These are phyloP conservation scores for Aspergillus sparsus DNA, from an alignment of 495 filamentous ascomycete species.

Conservation along the genomic window DNA sequence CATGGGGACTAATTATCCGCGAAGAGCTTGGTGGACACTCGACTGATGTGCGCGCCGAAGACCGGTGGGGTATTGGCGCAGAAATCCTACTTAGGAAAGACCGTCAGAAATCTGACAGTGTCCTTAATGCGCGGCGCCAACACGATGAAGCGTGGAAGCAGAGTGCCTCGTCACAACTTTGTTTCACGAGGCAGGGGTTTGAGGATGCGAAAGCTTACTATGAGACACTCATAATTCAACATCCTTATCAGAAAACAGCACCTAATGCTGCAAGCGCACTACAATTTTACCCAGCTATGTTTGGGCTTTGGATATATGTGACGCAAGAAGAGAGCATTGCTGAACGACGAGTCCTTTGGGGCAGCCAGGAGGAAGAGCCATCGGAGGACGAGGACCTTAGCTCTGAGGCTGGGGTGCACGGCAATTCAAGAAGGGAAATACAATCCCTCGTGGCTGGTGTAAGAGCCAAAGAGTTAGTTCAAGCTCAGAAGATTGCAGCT, in stretches of 20 bases:
- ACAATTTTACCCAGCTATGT: conserved; percentile 68
- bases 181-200: conserved; percentile 55
- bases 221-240: conserved; percentile 65
- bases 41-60: conserved; percentile 57
- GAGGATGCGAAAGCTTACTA: conserved; percentile 62
- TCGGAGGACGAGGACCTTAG: conserved; percentile 37
- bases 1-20: conserved; percentile 65
- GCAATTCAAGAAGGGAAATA: conserved; percentile 19
- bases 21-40: conserved; percentile 50
- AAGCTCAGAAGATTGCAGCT: conserved; percentile 57
- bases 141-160: background rate
- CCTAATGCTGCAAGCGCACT: conserved; percentile 49
- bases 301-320: conserved; percentile 65
- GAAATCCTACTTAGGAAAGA: conserved; percentile 61
- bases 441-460: conserved; percentile 28
- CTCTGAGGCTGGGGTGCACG: conserved; percentile 21
- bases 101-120: conserved; percentile 23
- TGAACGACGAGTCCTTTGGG: conserved; percentile 30
- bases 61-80: conserved; percentile 69
- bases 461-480: conserved; percentile 38
- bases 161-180: conserved; percentile 10
- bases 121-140: conserved; percentile 7
- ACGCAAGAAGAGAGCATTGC: conserved; percentile 51
- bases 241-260: conserved; percentile 55
- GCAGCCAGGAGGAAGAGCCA: conserved; percentile 23